Base-by-base conservation (phyloP, 257 asterid species). In the Knoxia roxburghii region DNA sequence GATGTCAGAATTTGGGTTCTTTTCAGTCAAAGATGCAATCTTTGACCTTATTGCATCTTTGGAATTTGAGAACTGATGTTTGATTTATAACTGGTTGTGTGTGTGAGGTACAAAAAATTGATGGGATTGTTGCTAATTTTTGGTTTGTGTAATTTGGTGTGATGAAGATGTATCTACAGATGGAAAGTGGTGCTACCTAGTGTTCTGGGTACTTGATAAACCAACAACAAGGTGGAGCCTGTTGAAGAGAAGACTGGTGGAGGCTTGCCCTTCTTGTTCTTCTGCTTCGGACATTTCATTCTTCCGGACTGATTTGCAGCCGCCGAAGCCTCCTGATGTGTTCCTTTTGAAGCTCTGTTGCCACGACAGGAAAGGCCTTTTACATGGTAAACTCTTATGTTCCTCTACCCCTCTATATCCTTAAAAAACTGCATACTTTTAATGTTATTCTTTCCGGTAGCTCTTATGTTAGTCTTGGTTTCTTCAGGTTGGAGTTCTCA, bases 161-260 rank as follows among this genome's bases (percentile, higher is more conserved):
- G 45, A 12, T 80, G 82, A 61, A 91, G 98, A 91, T 83, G 90
- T 87, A 29, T 83, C 93, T 6, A 91, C 97, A 0, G 98, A 91
- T 62, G 98, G 98, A 51, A 89, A 87, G 77, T 91, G 96, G 98
- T 91, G 98, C 83, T 91, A 91, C 81, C 50, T 91, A 71, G 92
- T 91, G 76, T 81, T 89, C 58, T 89, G 95, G 95, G 96, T 86
- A 9, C 48, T 76, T 2, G 90, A 95, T 15, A 86, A 74, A 58
- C 77, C 89, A 11, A 72, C 64, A 21, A 91, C 96, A 6, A 76
- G 90, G 51, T 91, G 96, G 96, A 73, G 67, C 61, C 80, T 89
- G 77, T 76, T 91, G 88, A 86, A 87, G 83, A 87, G 81, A 76
- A 84, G 96, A 76, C 68, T 91, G 30, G 78, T 87, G 81, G 98